These are phyloP conservation scores for Cercospora beticola DNA, from an alignment of 2,329 filamentous ascomycete species.

Conservation along the genomic window DNA sequence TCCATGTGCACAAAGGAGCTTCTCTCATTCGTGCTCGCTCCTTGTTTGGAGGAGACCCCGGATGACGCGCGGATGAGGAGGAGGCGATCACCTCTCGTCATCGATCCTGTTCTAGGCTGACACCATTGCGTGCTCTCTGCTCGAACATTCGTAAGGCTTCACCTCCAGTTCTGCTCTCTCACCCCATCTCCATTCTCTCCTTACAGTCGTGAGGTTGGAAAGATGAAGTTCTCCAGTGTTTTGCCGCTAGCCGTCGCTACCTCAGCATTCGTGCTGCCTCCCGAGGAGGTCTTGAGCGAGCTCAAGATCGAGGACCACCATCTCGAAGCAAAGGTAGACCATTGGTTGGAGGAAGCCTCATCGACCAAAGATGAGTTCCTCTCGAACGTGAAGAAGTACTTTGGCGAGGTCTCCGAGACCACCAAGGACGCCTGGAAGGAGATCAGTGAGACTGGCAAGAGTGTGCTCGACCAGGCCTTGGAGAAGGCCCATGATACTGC, in stretches of 20 bases:
- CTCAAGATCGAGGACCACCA: slow-evolving; percentile 43
- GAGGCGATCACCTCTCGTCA: slow-evolving; percentile 14
- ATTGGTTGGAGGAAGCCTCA: slow-evolving; percentile 35
- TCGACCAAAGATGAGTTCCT: slow-evolving; percentile 41
- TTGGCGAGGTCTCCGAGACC: slow-evolving; percentile 30
- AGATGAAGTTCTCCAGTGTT: slow-evolving; percentile 52
- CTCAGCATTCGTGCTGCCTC: slow-evolving; percentile 55
- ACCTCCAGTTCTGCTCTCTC: not conserved
- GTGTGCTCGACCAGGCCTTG: slow-evolving; percentile 31
- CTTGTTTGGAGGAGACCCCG: slow-evolving; percentile 3
- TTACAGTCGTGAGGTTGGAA: slow-evolving; percentile 18
- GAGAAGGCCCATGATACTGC: slow-evolving; percentile 40
- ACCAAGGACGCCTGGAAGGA: slow-evolving; percentile 24
- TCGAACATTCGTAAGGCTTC: slow-evolving; percentile 8
- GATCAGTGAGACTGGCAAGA: slow-evolving; percentile 31
- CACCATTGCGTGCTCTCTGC: slow-evolving; percentile 22
- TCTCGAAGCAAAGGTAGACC: slow-evolving; percentile 29
- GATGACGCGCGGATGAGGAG: slow-evolving; percentile 13
- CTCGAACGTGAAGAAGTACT: slow-evolving; percentile 37
- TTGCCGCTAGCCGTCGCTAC: slow-evolving; percentile 52
- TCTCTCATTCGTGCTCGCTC: slow-evolving; percentile 14
- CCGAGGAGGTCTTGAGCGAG: slow-evolving; percentile 49
- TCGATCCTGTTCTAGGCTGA: slow-evolving; percentile 23
- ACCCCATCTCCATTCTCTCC: not conserved
- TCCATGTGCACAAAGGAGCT: slow-evolving; percentile 12